phyloP scores from a whole-genome alignment of 768 basidiomycete genomes.

The Agrocybe pediades region DNA sequence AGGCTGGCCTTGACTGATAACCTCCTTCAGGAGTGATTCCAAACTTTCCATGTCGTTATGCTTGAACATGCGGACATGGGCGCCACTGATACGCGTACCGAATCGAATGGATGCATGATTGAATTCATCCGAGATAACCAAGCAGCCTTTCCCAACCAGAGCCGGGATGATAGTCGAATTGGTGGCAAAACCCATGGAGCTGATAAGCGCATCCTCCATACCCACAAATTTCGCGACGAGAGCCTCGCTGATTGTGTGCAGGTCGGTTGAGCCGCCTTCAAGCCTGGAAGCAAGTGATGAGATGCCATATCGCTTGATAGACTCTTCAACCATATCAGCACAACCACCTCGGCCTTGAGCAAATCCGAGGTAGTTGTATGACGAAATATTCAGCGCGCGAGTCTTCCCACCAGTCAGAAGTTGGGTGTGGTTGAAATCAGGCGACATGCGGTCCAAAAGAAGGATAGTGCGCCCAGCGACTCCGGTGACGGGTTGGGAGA shows the following conservation, averaged over 20 bases:
- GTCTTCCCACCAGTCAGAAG: conserved; percentile 77
- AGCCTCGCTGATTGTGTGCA: conserved; percentile 80
- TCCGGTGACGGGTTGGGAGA: conserved; percentile 89
- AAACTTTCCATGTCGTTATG: conserved; percentile 91
- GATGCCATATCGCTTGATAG: conserved; percentile 80
- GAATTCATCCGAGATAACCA: conserved; percentile 95
- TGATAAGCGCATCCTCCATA: conserved; percentile 85
- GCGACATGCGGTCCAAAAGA: conserved; percentile 80
- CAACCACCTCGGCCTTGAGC: conserved; percentile 92
- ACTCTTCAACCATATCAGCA: conserved; percentile 90
- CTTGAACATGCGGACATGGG: conserved; percentile 91
- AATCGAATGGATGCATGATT: conserved; percentile 96
- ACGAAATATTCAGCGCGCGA: conserved; percentile 93
- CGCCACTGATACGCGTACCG: conserved; percentile 87
- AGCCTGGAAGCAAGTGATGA: conserved; percentile 76
- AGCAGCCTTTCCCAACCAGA: conserved; percentile 84
- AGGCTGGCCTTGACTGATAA: conserved; percentile 96
- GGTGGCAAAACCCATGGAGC: conserved; percentile 96
- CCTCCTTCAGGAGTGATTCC: conserved; percentile 81
- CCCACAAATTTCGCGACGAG: conserved; percentile 91
- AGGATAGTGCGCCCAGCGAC: conserved; percentile 94
- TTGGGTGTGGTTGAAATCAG: conserved; percentile 81
- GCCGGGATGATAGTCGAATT: conserved; percentile 95
- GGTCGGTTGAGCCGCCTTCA: conserved; percentile 83
- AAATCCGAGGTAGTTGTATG: conserved; percentile 99